Conservation (phyloP, 2,329 filamentous ascomycete genomes). For the Aureobasidium uvarum region DNA sequence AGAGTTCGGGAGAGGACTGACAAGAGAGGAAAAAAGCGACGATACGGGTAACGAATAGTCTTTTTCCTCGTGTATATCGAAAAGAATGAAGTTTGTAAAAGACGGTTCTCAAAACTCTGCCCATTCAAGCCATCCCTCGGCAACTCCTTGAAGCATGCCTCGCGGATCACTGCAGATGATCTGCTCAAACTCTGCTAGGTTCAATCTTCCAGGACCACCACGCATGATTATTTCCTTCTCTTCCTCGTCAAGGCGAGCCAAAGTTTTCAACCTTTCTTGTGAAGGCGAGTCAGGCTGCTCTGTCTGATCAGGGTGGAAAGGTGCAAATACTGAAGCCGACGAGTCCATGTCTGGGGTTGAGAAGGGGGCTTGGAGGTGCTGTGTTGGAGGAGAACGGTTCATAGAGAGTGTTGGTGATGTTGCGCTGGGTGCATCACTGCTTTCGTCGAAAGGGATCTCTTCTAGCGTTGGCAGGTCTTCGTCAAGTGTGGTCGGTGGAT, state of each 20-base stretch:
- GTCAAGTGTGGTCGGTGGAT: not conserved
- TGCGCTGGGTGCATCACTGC: not conserved
- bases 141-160: constrained; percentile 67
- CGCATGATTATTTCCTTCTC: constrained; percentile 67
- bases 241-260: constrained; percentile 57
- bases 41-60: not conserved
- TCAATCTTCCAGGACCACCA: constrained; percentile 77
- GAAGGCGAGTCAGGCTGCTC: constrained; percentile 27
- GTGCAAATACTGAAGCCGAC: not conserved
- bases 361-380: constrained; percentile 13
- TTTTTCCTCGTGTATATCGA: not conserved
- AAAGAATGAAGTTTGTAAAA: not conserved
- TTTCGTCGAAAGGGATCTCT: not conserved
- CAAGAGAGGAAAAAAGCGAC: no score
- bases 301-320: not conserved
- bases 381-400: not conserved
- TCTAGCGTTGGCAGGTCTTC: not conserved
- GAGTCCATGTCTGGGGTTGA: constrained; percentile 4
- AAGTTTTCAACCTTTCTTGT: constrained; percentile 45
- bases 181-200: constrained; percentile 73
- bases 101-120: constrained; percentile 51
- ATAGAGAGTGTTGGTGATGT: not conserved
- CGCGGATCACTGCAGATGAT: constrained; percentile 62
- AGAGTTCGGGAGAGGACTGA: no score
- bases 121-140: constrained; percentile 87